phyloP scores from a whole-genome alignment of 768 basidiomycete species.

The Kwoniella sp. region DNA sequence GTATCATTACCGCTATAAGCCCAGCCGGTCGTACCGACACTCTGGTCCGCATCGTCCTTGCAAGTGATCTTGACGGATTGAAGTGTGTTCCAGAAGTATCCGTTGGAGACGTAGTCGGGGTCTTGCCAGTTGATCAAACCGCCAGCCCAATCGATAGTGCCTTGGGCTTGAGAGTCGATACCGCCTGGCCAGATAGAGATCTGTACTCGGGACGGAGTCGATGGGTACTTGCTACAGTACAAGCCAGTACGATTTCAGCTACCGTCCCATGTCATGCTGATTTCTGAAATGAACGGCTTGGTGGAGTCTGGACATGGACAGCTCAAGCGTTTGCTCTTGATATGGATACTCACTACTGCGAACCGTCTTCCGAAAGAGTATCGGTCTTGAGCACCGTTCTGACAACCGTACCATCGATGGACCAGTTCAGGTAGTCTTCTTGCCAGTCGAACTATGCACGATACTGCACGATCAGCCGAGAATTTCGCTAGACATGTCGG shows the following conservation, averaged over 20 bases:
- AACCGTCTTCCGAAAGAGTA: constrained; percentile 56
- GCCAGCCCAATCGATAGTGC: constrained; percentile 78
- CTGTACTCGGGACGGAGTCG: constrained; percentile 78
- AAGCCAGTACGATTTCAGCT: too few species aligned
- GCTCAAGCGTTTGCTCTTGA: too few species aligned
- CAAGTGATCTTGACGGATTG: constrained; percentile 49
- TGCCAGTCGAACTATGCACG: constrained; percentile 74
- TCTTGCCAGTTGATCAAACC: constrained; percentile 80
- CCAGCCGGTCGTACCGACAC: constrained; percentile 36
- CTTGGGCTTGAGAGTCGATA: constrained; percentile 64
- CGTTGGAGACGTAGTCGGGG: constrained; percentile 72
- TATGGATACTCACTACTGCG: constrained; percentile 22
- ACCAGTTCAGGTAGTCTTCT: constrained; percentile 67
- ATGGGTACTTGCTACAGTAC: constrained; percentile 64
- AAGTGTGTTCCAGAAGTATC: constrained; percentile 55
- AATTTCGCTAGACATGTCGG: too few species aligned
- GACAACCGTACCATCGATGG: constrained; percentile 71
- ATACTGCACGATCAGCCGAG: too few species aligned
- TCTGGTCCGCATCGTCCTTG: constrained; percentile 25
- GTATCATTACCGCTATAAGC: constrained; percentile 32
- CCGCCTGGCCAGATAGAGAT: constrained; percentile 84
- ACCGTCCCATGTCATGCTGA: neutral
- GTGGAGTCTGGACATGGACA: neutral
- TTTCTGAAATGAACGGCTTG: too few species aligned
- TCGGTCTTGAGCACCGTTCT: constrained; percentile 70